Evolutionary conservation across 768 basidiomycete species (phyloP).

Genomic region (Boletus pseudo-olivaceus): DNA sequence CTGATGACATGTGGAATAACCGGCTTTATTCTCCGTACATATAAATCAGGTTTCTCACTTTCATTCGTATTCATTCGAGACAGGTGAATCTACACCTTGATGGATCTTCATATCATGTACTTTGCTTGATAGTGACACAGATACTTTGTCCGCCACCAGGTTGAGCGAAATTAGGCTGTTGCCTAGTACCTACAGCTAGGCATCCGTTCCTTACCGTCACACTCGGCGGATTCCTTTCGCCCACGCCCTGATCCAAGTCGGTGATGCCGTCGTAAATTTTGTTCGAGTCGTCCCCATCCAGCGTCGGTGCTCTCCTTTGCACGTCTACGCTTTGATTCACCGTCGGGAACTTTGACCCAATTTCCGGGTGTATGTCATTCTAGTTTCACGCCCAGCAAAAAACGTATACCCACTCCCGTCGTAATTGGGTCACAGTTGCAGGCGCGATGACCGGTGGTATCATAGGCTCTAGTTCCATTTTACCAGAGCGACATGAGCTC

Average conservation of each 20-base stretch:
- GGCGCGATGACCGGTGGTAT: slow-evolving; percentile 1
- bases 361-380: not conserved
- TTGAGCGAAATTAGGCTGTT: too few relatives aligned
- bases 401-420: not conserved
- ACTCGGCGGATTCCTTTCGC: not conserved
- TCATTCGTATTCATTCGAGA: not conserved
- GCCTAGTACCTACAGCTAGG: too few relatives aligned
- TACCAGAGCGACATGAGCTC: slow-evolving; percentile 20
- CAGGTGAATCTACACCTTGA: not conserved
- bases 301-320: not conserved
- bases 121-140: not conserved
- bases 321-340: too few relatives aligned
- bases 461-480: not conserved
- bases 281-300: not conserved
- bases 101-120: not conserved
- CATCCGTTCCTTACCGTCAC: not conserved
- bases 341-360: not conserved
- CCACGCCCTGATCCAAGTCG: not conserved
- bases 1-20: too few relatives aligned
- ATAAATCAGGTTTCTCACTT: too few relatives aligned
- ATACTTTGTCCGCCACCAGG: too few relatives aligned
- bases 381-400: not conserved
- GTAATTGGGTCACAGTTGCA: not conserved
- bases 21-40: too few relatives aligned
- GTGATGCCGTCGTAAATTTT: not conserved